These are phyloP conservation scores for Cystobasidium ongulense DNA, from an alignment of 768 basidiomycete species.

Conservation along the genomic window DNA sequence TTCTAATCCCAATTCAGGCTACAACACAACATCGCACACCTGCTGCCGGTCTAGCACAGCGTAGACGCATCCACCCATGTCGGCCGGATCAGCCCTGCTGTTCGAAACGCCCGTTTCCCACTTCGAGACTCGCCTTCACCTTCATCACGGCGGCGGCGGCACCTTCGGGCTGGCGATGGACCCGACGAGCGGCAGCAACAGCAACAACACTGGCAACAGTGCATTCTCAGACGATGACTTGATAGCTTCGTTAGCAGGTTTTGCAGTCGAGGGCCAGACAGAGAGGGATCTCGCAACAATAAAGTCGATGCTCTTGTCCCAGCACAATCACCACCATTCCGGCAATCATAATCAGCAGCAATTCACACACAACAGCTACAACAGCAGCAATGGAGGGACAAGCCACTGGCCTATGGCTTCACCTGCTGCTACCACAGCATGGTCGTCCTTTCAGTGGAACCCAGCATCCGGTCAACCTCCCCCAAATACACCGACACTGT, in stretches of 20 bases:
- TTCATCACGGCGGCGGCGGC: background rate
- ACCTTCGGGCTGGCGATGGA: background rate
- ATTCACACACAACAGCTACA: background rate
- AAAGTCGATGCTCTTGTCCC: constrained; percentile 17
- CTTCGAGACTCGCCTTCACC: constrained; percentile 1
- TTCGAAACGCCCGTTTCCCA: background rate
- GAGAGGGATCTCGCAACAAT: constrained; percentile 25
- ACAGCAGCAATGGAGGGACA: background rate
- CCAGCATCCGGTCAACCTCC: constrained; percentile 7
- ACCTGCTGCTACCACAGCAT: background rate
- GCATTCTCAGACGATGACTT: constrained; percentile 21
- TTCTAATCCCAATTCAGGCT: background rate
- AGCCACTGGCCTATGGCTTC: background rate
- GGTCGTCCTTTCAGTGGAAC: background rate
- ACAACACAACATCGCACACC: background rate
- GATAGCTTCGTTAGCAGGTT: constrained; percentile 6
- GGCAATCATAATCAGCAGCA: background rate
- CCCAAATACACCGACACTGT: constrained; percentile 23
- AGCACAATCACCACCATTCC: background rate
- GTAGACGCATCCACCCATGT: background rate
- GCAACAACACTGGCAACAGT: background rate
- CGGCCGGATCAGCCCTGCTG: constrained; percentile 9
- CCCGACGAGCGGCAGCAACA: background rate
- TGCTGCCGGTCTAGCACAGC: background rate
- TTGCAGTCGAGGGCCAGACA: constrained; percentile 21